Base-by-base conservation (phyloP, 225 moss, liverwort and hornwort genomes). In the Sphagnum tenellum region DNA sequence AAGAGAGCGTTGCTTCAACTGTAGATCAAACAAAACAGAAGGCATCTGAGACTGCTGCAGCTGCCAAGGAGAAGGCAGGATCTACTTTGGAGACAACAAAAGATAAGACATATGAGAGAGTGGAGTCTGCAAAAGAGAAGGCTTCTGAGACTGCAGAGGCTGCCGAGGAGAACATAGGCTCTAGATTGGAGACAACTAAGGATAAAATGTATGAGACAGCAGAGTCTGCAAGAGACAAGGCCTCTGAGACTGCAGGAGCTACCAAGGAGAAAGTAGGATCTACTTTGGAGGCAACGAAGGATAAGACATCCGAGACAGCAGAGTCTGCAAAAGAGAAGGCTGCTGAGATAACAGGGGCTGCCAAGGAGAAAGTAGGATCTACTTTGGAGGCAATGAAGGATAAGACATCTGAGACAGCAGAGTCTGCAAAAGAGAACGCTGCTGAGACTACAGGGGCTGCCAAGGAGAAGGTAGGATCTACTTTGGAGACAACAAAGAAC, bases 31-130 rank as follows among this genome's bases (percentile, higher is more conserved):
- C 70, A 1, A 69, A 59, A n/a, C 69, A 79, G 45, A 67, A 72
- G 7, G 65, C 56, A 4, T 12, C 55, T 64, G 71, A 72, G 64
- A 62, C 69, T 55, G 76, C 76, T 79, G 79, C 72, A 54, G 76
- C 62, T n/a, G 76, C 76, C 2, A 83, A 79, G 47, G 71, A 79
- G 50, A 83, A 83, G 46, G 69, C 66, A 14, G 52, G 69, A 62
- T 72, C 72, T 57, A 2, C 72, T 6, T 56, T 57, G 0, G 64
- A 73, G 4, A 45, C 7, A 54, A 71, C 64, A 3, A 67, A 71
- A 8, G 56, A 74, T 1, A 79, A 76, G 51, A 68, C 70, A 58
- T 72, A 73, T 13, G 49, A 69, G 2, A 49, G 65, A 8, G 56
- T 14, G 66, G 62, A 70, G 4, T 56, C 59, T 5, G 64, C 74